phyloP scores from a whole-genome alignment of 2,329 filamentous ascomycete genomes.

The Cladosporium sp. region DNA sequence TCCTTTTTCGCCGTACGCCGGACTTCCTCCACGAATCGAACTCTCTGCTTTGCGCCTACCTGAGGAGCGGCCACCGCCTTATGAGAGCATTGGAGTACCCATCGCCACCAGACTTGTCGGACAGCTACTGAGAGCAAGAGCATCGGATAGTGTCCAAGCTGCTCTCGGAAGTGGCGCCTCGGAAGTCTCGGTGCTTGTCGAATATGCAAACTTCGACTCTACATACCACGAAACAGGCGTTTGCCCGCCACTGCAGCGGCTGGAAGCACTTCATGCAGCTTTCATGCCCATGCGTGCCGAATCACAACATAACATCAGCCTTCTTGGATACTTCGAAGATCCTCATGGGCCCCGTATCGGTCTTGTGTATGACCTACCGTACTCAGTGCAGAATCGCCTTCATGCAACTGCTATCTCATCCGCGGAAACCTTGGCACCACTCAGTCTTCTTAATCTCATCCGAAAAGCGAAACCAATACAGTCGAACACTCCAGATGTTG shows the following conservation, averaged over 20 bases:
- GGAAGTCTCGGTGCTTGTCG: constrained; percentile 63
- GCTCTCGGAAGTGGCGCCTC: constrained; percentile 40
- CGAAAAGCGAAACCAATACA: constrained; percentile 49
- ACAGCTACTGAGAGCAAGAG: constrained; percentile 38
- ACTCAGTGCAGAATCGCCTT: constrained; percentile 45
- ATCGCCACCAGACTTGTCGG: constrained; percentile 49
- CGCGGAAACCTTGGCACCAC: constrained; percentile 36
- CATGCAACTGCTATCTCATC: constrained; percentile 57
- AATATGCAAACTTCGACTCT: constrained; percentile 62
- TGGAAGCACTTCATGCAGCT: constrained; percentile 43
- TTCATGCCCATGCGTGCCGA: constrained; percentile 38
- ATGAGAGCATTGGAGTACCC: constrained; percentile 49
- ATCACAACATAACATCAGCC: constrained; percentile 54
- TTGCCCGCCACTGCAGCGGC: constrained; percentile 47
- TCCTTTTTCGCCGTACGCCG: constrained; percentile 37
- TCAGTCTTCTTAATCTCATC: constrained; percentile 51
- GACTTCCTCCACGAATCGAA: constrained; percentile 49
- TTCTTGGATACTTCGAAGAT: constrained; percentile 73
- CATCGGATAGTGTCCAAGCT: constrained; percentile 34
- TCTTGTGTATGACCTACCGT: constrained; percentile 73
- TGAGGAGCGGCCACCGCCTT: constrained; percentile 52
- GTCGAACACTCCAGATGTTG: constrained; percentile 41
- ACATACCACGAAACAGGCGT: constrained; percentile 52
- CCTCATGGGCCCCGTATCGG: constrained; percentile 68
- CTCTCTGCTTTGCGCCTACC: constrained; percentile 46